phyloP scores from a whole-genome alignment of 306 rosid species.

The Castanea crenata region DNA sequence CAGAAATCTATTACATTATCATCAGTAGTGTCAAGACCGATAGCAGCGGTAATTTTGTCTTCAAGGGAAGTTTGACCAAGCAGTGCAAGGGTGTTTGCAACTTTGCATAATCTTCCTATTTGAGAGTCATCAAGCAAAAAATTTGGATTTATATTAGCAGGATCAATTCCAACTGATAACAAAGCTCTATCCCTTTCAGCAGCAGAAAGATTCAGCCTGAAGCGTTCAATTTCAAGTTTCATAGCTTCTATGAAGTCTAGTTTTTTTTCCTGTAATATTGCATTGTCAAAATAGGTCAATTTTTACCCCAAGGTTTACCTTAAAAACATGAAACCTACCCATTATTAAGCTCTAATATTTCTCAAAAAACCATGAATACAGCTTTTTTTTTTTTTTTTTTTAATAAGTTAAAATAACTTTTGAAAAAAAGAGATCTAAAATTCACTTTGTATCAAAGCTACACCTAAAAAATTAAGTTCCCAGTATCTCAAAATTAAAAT shows the following conservation, averaged over 20 bases:
- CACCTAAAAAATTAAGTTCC: too few species aligned
- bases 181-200: conserved; percentile 94
- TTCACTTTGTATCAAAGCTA: too few species aligned
- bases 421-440: too few species aligned
- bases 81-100: conserved; percentile 75
- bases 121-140: conserved; percentile 64
- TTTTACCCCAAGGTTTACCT: conserved; percentile 1
- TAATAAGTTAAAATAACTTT: too few species aligned
- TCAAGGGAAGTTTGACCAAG: conserved; percentile 88
- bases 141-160: conserved; percentile 84
- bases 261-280: conserved; percentile 56
- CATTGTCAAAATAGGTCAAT: conserved; percentile 2
- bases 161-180: conserved; percentile 79
- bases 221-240: conserved; percentile 97
- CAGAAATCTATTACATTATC: conserved; percentile 80
- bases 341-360: background rate
- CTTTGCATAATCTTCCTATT: conserved; percentile 69
- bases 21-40: conserved; percentile 69
- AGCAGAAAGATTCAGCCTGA: conserved; percentile 83
- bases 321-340: background rate
- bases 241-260: conserved; percentile 73
- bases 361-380: background rate
- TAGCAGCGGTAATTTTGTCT: conserved; percentile 77
- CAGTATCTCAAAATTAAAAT: too few species aligned
- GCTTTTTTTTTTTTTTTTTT: too few species aligned